Conservation (phyloP, 2,329 filamentous ascomycete species). For the Fusarium clavum region DNA sequence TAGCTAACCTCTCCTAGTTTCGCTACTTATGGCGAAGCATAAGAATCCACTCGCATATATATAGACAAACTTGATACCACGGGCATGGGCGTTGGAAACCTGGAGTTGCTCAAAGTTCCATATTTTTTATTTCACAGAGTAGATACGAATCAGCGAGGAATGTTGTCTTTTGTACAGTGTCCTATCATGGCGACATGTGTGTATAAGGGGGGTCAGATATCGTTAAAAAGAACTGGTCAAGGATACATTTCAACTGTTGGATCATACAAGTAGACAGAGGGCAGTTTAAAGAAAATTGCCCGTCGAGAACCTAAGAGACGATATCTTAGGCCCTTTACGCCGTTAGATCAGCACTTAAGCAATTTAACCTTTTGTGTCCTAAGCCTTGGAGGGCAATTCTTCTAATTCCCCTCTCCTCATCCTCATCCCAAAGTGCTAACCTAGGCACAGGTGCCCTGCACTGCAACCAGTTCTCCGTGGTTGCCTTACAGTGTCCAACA, state of each 20-base stretch:
- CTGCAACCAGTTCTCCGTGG: neutral
- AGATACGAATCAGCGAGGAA: conserved; percentile 14
- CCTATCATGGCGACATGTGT: neutral
- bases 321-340: neutral
- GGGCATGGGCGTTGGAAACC: conserved; percentile 36
- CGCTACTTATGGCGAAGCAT: conserved; percentile 55
- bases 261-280: neutral
- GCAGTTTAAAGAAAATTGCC: neutral
- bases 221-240: neutral
- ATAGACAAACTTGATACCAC: conserved; percentile 36
- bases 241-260: neutral
- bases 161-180: conserved; percentile 1
- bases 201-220: neutral
- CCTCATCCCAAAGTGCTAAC: no score
- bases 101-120: conserved; percentile 20
- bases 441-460: neutral
- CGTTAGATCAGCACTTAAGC: neutral
- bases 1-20: conserved; percentile 49
- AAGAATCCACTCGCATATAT: conserved; percentile 14
- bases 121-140: neutral
- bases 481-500: no score
- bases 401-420: neutral
- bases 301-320: neutral
- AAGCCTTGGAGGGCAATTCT: neutral
- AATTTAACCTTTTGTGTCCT: neutral